A percentile compares a stretch with the other conserved stretches of the same genome.
Conservation (phyloP, 495 filamentous ascomycete species). For the Pseudevernia furfuracea region DNA sequence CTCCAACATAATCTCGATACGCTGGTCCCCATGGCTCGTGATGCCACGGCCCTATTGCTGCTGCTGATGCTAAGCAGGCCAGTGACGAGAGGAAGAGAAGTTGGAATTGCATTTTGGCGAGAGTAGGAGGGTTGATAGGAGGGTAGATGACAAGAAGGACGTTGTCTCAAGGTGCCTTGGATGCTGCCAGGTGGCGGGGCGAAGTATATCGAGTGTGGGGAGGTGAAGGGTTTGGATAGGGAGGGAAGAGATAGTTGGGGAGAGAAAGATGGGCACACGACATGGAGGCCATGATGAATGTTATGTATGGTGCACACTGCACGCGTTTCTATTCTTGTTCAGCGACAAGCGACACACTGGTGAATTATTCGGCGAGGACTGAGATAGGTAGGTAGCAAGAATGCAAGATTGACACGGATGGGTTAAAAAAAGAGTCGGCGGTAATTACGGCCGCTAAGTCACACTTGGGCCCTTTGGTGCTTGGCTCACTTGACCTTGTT, state of each 20-base stretch:
- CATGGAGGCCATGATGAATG: constrained; percentile 7
- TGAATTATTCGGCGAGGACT: too few species aligned
- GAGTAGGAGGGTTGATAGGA: not conserved
- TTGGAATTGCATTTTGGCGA: constrained; percentile 13
- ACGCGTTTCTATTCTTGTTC: constrained; percentile 7
- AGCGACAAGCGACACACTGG: not conserved
- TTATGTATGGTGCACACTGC: constrained; percentile 4
- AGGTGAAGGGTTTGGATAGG: not conserved
- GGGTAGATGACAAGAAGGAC: too few species aligned
- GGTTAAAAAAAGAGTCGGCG: constrained; percentile 15
- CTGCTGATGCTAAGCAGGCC: constrained; percentile 12
- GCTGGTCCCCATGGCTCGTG: not conserved
- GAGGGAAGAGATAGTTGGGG: not conserved
- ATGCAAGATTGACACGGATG: too few species aligned
- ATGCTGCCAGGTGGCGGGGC: not conserved
- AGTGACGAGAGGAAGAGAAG: constrained; percentile 15
- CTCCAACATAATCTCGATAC: not conserved
- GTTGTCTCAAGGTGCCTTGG: not conserved
- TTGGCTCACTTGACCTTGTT: too few species aligned
- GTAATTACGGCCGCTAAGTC: constrained; percentile 13
- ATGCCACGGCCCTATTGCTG: constrained; percentile 17
- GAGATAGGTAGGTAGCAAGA: not conserved
- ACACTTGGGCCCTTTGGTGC: too few species aligned
- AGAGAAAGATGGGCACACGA: not conserved
- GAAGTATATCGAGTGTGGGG: not conserved